Percentiles rank a stretch among this genome's conserved stretches.
Conservation (phyloP, 257 asterid genomes). For the Henckelia pumila region DNA sequence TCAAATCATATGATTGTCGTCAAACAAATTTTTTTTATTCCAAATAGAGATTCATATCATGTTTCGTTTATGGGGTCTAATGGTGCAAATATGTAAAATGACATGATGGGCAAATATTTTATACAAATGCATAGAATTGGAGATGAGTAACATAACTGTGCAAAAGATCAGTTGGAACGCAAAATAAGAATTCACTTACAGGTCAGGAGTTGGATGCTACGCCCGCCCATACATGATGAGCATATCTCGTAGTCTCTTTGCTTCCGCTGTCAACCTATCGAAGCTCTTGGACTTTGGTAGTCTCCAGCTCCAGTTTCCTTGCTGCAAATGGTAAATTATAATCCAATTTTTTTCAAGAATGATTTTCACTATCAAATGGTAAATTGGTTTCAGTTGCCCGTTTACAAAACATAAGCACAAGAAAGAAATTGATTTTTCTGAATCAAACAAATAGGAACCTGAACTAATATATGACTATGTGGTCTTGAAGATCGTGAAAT, state of each 20-base stretch:
- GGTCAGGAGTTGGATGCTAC: slow-evolving; percentile 17
- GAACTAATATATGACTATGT: neutral
- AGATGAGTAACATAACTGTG: neutral
- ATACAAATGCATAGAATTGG: no score
- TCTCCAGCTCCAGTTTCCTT: slow-evolving; percentile 99
- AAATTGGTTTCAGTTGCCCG: neutral
- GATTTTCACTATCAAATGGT: neutral
- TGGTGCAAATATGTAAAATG: neutral
- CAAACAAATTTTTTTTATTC: no score
- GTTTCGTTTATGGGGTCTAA: no score
- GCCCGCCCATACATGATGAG: slow-evolving; percentile 66
- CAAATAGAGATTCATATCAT: no score
- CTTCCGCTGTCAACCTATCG: slow-evolving; percentile 63
- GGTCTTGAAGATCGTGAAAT: neutral
- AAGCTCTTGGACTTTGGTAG: slow-evolving; percentile 64
- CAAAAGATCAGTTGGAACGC: no score
- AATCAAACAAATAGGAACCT: neutral
- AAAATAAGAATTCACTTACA: slow-evolving; percentile 22
- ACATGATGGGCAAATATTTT: neutral
- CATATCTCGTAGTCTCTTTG: slow-evolving; percentile 61
- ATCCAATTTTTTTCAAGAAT: neutral
- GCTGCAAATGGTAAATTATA: slow-evolving; percentile 41
- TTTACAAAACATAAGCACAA: neutral
- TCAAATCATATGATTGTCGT: no score
- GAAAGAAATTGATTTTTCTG: no score